Conservation (phyloP, 768 basidiomycete genomes). For the Auricularia auricula-judae region DNA sequence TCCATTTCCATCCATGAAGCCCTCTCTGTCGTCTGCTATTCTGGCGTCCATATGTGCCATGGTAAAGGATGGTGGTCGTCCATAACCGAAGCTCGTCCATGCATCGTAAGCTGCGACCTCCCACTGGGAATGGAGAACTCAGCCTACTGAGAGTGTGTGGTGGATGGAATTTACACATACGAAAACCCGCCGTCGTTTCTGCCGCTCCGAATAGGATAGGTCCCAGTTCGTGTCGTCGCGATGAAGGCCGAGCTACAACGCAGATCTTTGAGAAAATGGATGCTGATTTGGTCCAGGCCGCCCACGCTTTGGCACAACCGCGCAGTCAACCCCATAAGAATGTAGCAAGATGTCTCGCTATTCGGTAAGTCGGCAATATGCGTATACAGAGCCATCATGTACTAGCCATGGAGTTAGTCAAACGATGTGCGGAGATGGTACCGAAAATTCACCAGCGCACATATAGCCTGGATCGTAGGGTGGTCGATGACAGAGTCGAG, state of each 20-base stretch:
- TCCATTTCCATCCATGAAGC: background rate
- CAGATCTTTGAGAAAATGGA: too few species aligned
- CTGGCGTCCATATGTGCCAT: slow-evolving; percentile 1
- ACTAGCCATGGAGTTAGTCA: slow-evolving; percentile 12
- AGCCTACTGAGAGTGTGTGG: background rate
- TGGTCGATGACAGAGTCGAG: slow-evolving; percentile 33
- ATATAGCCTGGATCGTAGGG: slow-evolving; percentile 35
- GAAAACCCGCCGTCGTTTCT: background rate
- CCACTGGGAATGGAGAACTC: background rate
- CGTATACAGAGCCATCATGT: background rate
- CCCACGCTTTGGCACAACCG: background rate
- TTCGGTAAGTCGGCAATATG: background rate
- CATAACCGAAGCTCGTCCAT: background rate
- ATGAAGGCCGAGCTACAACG: background rate
- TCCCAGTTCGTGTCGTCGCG: background rate
- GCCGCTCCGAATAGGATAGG: background rate
- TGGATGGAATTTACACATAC: background rate
- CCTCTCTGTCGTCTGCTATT: background rate
- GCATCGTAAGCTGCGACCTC: background rate
- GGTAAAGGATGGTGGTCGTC: slow-evolving; percentile 1
- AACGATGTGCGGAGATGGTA: slow-evolving; percentile 29
- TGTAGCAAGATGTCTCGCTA: background rate
- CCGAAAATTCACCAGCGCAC: slow-evolving; percentile 22
- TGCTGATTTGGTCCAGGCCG: too few species aligned
- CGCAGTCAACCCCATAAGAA: background rate